Percentiles rank a stretch among this genome's conserved stretches.
Conservation (phyloP, 2,329 filamentous ascomycete species). For the Fusarium protoensiforme region DNA sequence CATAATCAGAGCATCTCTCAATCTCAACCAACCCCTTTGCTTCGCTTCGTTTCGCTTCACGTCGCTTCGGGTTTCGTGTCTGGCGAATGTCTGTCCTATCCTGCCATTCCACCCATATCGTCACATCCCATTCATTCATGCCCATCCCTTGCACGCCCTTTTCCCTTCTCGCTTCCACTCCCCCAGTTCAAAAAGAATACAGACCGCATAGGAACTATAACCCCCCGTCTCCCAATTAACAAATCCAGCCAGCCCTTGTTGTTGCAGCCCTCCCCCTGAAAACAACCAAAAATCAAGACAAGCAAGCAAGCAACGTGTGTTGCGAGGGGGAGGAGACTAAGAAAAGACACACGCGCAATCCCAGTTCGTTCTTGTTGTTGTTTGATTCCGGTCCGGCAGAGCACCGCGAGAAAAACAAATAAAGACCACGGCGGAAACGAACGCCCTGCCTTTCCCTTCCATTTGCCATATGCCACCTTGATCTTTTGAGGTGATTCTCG, state of each 20-base stretch:
- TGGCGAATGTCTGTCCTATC: slow-evolving; percentile 34
- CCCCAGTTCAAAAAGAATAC: slow-evolving; percentile 40
- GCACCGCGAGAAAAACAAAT: slow-evolving; percentile 31
- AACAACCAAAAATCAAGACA: slow-evolving; percentile 42
- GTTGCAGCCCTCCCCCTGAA: slow-evolving; percentile 41
- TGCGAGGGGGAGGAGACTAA: slow-evolving; percentile 6
- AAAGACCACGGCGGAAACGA: slow-evolving; percentile 35
- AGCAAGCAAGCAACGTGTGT: slow-evolving; percentile 39
- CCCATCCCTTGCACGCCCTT: slow-evolving; percentile 19
- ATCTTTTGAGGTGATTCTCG: slow-evolving; percentile 48
- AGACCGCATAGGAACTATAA: slow-evolving; percentile 40
- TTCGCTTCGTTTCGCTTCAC: neutral
- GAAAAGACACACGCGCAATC: slow-evolving; percentile 43
- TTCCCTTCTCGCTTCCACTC: slow-evolving; percentile 19
- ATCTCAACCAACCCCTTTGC: slow-evolving; percentile 39
- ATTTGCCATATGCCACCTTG: slow-evolving; percentile 44
- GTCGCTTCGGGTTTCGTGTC: slow-evolving; percentile 18
- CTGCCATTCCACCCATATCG: slow-evolving; percentile 31
- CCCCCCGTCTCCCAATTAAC: slow-evolving; percentile 39
- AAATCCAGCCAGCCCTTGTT: slow-evolving; percentile 43
- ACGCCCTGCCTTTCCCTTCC: slow-evolving; percentile 36
- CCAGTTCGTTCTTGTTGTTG: slow-evolving; percentile 23
- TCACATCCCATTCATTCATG: slow-evolving; percentile 21
- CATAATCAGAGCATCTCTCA: slow-evolving; percentile 33
- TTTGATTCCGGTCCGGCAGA: slow-evolving; percentile 31